phyloP scores from a whole-genome alignment of 2,329 filamentous ascomycete genomes.

The Talaromyces sp. region DNA sequence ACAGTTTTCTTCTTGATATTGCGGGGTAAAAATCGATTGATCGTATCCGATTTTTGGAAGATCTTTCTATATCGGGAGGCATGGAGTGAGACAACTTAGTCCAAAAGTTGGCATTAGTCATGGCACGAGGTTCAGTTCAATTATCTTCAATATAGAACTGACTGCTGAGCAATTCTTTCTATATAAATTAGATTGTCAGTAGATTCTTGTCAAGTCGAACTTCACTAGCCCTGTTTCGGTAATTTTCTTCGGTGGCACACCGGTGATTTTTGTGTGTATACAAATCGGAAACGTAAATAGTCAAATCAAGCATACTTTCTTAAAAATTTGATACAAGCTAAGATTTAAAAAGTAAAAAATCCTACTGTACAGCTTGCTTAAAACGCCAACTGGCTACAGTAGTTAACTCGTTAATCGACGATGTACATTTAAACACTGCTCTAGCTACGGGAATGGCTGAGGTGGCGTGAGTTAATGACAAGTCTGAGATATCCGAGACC shows the following conservation, averaged over 20 bases:
- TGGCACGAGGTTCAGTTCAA: background rate
- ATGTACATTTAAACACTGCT: background rate
- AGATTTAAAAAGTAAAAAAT: background rate
- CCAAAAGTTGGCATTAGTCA: background rate
- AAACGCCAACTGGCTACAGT: background rate
- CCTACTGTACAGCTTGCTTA: background rate
- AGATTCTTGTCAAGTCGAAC: background rate
- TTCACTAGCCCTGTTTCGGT: background rate
- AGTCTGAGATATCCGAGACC: constrained; percentile 1
- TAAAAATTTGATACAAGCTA: background rate
- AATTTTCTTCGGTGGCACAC: background rate
- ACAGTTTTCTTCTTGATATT: background rate
- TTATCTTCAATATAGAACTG: background rate
- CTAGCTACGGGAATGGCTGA: background rate
- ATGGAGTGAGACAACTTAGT: background rate
- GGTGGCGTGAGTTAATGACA: background rate
- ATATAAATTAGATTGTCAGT: too few relatives aligned
- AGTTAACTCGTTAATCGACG: background rate
- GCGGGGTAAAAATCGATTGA: background rate
- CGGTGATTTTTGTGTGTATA: background rate
- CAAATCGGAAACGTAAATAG: background rate
- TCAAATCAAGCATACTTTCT: background rate
- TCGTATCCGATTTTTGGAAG: background rate
- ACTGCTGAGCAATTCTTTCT: too few relatives aligned
- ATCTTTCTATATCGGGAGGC: background rate